Percentiles rank a stretch among this genome's conserved stretches.
These are phyloP conservation scores for Erythrophleum ivorense DNA, from an alignment of 331 rosid genomes.

Conservation along the genomic window DNA sequence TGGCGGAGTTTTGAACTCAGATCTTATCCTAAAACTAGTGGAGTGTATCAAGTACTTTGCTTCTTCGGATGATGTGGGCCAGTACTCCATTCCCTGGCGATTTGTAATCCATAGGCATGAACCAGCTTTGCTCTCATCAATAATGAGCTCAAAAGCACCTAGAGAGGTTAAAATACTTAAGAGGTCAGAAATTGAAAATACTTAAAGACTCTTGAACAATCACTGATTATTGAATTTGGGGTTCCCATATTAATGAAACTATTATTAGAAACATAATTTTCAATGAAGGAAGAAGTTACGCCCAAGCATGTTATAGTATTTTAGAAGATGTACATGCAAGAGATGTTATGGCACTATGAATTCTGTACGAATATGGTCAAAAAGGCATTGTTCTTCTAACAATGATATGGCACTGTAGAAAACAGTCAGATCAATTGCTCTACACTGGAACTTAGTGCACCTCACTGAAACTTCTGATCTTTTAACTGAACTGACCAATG, in stretches of 20 bases:
- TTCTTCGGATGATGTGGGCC: constrained; percentile 86
- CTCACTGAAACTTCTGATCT: background rate
- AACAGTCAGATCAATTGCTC: background rate
- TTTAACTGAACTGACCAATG: background rate
- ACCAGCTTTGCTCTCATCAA: constrained; percentile 90
- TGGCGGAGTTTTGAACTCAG: constrained; percentile 55
- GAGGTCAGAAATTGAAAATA: constrained; percentile 38
- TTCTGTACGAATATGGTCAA: background rate
- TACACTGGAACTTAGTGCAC: too few relatives aligned
- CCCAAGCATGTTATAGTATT: constrained; percentile 12
- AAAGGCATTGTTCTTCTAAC: background rate
- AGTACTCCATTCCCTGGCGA: constrained; percentile 92
- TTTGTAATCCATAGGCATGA: constrained; percentile 91
- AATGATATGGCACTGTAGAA: background rate
- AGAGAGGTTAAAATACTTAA: constrained; percentile 41
- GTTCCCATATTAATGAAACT: constrained; percentile 12
- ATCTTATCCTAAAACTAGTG: constrained; percentile 48
- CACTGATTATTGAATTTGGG: constrained; percentile 27
- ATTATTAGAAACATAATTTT: constrained; percentile 2
- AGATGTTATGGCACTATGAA: background rate
- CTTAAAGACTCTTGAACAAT: constrained; percentile 8
- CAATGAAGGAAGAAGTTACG: constrained; percentile 18
- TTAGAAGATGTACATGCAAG: background rate
- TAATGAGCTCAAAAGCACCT: constrained; percentile 91
- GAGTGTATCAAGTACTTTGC: constrained; percentile 56